These are phyloP conservation scores for Chloranthus sessilifolius DNA, from an alignment of 164 flowering plant species.

Conservation along the genomic window DNA sequence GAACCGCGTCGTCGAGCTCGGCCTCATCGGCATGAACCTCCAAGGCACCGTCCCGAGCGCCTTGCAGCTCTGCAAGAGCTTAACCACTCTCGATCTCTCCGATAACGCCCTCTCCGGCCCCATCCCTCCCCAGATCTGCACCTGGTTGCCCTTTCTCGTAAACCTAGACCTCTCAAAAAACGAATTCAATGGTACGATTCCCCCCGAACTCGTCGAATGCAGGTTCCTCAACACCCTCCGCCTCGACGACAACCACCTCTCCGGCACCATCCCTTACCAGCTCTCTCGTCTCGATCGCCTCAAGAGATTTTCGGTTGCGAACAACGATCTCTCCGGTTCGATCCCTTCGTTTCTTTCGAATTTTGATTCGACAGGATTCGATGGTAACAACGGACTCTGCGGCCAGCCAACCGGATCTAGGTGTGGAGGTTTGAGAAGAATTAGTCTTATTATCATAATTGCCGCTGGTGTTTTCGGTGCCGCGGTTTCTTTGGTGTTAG, in stretches of 20 bases:
- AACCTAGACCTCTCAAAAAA: conserved; percentile 26
- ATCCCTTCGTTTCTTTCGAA: conserved; percentile 18
- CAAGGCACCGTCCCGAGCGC: conserved; percentile 16
- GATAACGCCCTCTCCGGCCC: conserved; percentile 18
- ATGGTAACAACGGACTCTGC: conserved; percentile 36
- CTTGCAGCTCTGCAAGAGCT: conserved; percentile 21
- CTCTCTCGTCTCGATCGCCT: conserved; percentile 22
- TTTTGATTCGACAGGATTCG: conserved; percentile 13
- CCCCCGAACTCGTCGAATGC: conserved; percentile 24
- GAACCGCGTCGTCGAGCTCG: conserved; percentile 21
- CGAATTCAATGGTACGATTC: conserved; percentile 19
- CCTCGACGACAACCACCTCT: conserved; percentile 18
- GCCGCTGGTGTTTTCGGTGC: conserved; percentile 64
- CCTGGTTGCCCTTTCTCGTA: conserved; percentile 28
- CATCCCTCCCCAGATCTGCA: conserved; percentile 24
- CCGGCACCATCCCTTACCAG: conserved; percentile 27
- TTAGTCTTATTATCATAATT: conserved; percentile 36
- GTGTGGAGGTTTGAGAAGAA: conserved; percentile 36
- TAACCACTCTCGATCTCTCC: conserved; percentile 25
- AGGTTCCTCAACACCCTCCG: conserved; percentile 19
- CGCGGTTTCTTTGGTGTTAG: conserved; percentile 38
- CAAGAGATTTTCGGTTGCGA: conserved; percentile 18
- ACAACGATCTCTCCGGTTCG: conserved; percentile 24
- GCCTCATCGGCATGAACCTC: conserved; percentile 14
- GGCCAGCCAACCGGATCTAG: conserved; percentile 30